phyloP scores from a whole-genome alignment of 352 stramenopile genomes.

The Thalassiosira sp. region DNA sequence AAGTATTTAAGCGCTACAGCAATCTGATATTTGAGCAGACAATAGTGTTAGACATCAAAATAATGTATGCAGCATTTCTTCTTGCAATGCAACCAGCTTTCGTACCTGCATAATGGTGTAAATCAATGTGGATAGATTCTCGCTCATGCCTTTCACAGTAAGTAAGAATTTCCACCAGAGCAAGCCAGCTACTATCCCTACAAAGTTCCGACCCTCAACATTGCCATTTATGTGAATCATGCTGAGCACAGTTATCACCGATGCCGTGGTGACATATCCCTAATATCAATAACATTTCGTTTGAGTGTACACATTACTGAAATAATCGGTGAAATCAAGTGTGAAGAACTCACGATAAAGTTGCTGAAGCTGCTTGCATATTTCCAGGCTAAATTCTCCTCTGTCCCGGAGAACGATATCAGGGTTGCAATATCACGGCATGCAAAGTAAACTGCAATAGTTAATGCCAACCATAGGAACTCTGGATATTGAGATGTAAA shows the following conservation, averaged over 20 bases:
- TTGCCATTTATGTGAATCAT: conserved; percentile 27
- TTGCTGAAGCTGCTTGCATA: conserved; percentile 12
- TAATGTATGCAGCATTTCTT: neutral
- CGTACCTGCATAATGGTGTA: conserved; percentile 40
- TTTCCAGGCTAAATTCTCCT: conserved; percentile 12
- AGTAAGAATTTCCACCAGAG: conserved; percentile 42
- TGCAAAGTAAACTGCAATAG: conserved; percentile 29
- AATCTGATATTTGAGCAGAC: conserved; percentile 13
- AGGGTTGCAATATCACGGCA: conserved; percentile 17
- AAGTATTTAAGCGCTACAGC: conserved; percentile 20
- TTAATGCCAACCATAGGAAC: conserved; percentile 25
- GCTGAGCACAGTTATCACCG: conserved; percentile 16
- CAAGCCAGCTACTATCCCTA: conserved; percentile 25
- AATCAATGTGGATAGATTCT: conserved; percentile 38
- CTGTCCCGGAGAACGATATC: neutral
- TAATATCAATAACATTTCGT: neutral
- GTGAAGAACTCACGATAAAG: conserved; percentile 16
- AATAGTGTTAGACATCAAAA: neutral
- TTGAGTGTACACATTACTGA: neutral
- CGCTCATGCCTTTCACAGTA: conserved; percentile 45
- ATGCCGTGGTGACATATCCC: conserved; percentile 17
- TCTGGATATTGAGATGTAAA: conserved; percentile 16
- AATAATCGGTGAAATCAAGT: neutral
- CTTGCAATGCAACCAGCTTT: neutral
- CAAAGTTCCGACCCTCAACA: conserved; percentile 20